These are phyloP conservation scores for Termitomyces sp. DNA, from an alignment of 768 basidiomycete genomes.

Conservation along the genomic window DNA sequence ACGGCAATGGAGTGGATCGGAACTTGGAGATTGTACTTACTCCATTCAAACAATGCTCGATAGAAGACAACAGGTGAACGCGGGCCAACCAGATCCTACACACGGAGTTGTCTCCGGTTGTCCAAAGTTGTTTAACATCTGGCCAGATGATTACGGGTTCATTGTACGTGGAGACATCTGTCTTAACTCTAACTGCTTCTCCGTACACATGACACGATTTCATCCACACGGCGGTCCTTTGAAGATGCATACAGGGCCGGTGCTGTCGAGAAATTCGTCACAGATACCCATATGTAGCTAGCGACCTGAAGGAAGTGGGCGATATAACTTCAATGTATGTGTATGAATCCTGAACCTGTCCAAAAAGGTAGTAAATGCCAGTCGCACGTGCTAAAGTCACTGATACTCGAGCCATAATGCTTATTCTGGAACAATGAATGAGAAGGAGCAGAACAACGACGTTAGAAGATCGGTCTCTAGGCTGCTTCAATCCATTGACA, in stretches of 20 bases:
- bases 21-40: neutral
- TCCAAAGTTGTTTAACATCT: neutral
- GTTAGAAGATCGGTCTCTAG: neutral
- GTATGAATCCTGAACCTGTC: neutral
- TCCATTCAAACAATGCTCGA: neutral
- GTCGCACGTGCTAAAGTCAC: neutral
- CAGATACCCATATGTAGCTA: neutral
- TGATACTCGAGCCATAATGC: neutral
- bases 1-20: slow-evolving; percentile 4
- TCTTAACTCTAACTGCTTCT: neutral
- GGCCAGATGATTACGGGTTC: neutral
- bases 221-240: neutral
- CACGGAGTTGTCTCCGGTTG: neutral
- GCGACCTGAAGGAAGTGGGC: neutral
- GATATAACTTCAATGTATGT: neutral
- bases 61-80: neutral
- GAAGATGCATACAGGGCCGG: neutral
- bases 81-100: neutral
- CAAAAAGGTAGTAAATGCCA: neutral
- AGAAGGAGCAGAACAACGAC: neutral
- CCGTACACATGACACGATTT: slow-evolving; percentile 1
- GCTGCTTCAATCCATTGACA: neutral
- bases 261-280: neutral
- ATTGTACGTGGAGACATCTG: neutral
- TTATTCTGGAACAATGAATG: neutral